phyloP scores from a whole-genome alignment of 2,329 filamentous ascomycete species.

The Aspergillus costaricaensis region DNA sequence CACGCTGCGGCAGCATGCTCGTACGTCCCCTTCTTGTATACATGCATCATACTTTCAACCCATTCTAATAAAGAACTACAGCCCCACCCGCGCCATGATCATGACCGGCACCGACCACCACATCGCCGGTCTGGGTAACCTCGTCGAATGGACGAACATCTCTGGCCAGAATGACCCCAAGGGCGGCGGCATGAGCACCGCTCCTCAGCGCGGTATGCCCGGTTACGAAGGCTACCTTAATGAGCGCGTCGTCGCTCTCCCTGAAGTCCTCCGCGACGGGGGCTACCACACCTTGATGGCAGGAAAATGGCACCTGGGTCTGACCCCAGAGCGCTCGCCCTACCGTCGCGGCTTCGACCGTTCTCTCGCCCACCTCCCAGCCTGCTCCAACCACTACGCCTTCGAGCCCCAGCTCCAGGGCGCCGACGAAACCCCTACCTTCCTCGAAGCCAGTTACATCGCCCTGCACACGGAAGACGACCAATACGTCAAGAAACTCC shows the following conservation, averaged over 20 bases:
- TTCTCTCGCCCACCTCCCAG: slow-evolving; percentile 62
- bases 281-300: slow-evolving; percentile 64
- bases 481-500: slow-evolving; percentile 48
- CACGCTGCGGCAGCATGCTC: slow-evolving; percentile 67
- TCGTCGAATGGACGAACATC: slow-evolving; percentile 61
- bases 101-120: slow-evolving; percentile 66
- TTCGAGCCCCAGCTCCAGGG: slow-evolving; percentile 51
- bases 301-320: slow-evolving; percentile 65
- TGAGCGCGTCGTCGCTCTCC: slow-evolving; percentile 58
- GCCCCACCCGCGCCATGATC: slow-evolving; percentile 65
- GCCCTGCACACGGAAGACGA: slow-evolving; percentile 51
- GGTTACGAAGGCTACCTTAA: slow-evolving; percentile 68
- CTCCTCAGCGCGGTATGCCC: slow-evolving; percentile 59
- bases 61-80: slow-evolving; percentile 9
- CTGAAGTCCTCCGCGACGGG: slow-evolving; percentile 59
- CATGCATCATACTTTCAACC: neutral
- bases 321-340: slow-evolving; percentile 60
- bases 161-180: slow-evolving; percentile 56
- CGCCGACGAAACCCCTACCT: slow-evolving; percentile 44
- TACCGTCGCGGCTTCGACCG: slow-evolving; percentile 60
- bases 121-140: slow-evolving; percentile 56
- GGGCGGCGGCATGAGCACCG: slow-evolving; percentile 53
- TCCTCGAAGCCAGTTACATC: slow-evolving; percentile 46
- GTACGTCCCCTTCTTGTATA: slow-evolving; percentile 18
- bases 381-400: slow-evolving; percentile 61